A percentile compares a stretch with the other conserved stretches of the same genome.
These are phyloP conservation scores for Venturia carpophila DNA, from an alignment of 2,329 filamentous ascomycete genomes.

Conservation along the genomic window DNA sequence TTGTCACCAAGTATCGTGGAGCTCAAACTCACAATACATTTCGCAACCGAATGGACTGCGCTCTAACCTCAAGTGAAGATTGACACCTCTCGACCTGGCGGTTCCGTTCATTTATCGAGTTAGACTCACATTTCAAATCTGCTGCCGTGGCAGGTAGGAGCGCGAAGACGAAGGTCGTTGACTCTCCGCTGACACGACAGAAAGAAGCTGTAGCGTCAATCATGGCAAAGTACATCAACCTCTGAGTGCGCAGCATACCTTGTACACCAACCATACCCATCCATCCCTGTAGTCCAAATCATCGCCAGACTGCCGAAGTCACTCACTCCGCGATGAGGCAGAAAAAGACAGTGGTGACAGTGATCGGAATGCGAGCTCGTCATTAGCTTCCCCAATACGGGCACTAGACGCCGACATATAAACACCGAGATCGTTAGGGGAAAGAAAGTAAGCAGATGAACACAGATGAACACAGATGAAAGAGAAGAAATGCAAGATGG, in stretches of 20 bases:
- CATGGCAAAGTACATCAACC: not conserved
- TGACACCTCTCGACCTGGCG: not conserved
- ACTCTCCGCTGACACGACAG: not conserved
- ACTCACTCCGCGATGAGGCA: not conserved
- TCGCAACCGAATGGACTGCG: not conserved
- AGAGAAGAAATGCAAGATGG: too few relatives aligned
- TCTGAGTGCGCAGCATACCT: not conserved
- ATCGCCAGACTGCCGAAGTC: not conserved
- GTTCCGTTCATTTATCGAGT: not conserved
- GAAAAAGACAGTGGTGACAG: not conserved
- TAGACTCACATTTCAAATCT: not conserved
- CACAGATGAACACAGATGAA: too few relatives aligned
- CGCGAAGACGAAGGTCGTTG: not conserved
- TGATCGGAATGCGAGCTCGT: not conserved
- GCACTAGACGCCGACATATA: not conserved
- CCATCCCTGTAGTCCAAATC: not conserved
- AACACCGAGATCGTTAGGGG: too few relatives aligned
- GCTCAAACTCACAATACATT: not conserved
- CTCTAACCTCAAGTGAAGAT: not conserved
- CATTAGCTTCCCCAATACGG: not conserved
- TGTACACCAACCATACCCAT: not conserved
- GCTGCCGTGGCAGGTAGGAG: not conserved
- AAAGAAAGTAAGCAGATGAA: too few relatives aligned
- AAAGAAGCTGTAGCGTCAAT: not conserved
- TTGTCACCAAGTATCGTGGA: not conserved